Evolutionary conservation across 805 yeast species (phyloP).

Genomic region (Zygosaccharomyces rouxii): DNA sequence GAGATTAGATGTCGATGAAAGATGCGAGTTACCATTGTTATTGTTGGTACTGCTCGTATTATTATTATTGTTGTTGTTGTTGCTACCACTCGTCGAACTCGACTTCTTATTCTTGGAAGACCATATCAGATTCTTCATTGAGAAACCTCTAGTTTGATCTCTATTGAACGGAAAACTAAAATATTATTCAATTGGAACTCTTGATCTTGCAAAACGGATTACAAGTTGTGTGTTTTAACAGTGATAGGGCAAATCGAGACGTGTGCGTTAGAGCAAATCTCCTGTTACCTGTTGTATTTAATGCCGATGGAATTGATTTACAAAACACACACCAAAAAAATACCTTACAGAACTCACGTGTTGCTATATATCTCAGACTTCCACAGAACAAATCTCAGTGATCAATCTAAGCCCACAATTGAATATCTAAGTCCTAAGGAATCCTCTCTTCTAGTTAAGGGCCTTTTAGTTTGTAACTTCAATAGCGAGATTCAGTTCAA

Average conservation of each 20-base stretch:
- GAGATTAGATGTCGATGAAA: background rate
- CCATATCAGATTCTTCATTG: conserved; percentile 26
- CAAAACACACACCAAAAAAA: background rate
- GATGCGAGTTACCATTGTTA: background rate
- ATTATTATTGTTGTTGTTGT: background rate
- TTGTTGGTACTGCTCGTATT: background rate
- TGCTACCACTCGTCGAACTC: conserved; percentile 6
- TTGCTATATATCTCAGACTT: background rate
- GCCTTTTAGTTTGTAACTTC: background rate
- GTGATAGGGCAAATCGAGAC: no score
- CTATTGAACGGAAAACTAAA: background rate
- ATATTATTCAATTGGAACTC: no score
- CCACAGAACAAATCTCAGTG: no score
- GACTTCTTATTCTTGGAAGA: conserved; percentile 22
- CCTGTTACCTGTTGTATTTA: no score
- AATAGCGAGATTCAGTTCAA: background rate
- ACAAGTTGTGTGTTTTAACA: no score
- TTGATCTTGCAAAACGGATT: no score
- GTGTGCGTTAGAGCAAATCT: no score
- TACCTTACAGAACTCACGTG: background rate
- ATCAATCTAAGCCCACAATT: no score
- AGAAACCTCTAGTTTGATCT: background rate
- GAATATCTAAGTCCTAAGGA: background rate
- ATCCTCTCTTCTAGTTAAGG: background rate
- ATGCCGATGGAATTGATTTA: no score